phyloP scores from a whole-genome alignment of 2,329 filamentous ascomycete genomes.

The Talaromyces sp. region DNA sequence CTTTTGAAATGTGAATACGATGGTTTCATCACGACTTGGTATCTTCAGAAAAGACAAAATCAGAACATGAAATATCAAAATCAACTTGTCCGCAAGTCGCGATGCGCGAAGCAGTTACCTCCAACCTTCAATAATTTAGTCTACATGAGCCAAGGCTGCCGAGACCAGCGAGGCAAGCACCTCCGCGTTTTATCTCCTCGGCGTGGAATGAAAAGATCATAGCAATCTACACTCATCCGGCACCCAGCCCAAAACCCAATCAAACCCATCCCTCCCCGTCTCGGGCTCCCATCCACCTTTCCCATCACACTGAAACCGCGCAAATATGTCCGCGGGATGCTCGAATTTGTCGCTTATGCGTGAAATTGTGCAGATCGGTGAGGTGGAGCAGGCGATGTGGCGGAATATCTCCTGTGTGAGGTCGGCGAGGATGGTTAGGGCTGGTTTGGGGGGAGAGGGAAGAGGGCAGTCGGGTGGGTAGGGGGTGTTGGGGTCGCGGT shows the following conservation, averaged over 20 bases:
- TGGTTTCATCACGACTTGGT: neutral
- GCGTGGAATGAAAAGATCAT: too few species aligned
- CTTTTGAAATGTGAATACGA: neutral
- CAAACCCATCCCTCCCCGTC: neutral
- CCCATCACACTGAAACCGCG: conserved; percentile 9
- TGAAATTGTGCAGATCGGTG: neutral
- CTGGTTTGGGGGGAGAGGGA: neutral
- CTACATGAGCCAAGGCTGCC: neutral
- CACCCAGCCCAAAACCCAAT: conserved; percentile 13
- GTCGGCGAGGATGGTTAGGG: neutral
- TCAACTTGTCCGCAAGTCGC: neutral
- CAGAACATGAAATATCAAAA: neutral
- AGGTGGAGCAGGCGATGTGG: conserved; percentile 13
- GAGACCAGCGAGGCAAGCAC: neutral
- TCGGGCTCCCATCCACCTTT: neutral
- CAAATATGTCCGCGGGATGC: conserved; percentile 8
- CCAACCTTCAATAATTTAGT: neutral
- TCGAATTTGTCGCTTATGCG: neutral
- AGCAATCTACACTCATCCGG: conserved; percentile 7
- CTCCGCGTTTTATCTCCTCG: neutral
- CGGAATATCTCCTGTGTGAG: neutral
- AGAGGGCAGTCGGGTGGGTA: neutral
- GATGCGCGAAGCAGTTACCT: neutral
- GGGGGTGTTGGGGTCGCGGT: neutral
- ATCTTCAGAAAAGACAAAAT: neutral